phyloP scores from a whole-genome alignment of 2,329 filamentous ascomycete genomes.

The Bipolaris bicolor region DNA sequence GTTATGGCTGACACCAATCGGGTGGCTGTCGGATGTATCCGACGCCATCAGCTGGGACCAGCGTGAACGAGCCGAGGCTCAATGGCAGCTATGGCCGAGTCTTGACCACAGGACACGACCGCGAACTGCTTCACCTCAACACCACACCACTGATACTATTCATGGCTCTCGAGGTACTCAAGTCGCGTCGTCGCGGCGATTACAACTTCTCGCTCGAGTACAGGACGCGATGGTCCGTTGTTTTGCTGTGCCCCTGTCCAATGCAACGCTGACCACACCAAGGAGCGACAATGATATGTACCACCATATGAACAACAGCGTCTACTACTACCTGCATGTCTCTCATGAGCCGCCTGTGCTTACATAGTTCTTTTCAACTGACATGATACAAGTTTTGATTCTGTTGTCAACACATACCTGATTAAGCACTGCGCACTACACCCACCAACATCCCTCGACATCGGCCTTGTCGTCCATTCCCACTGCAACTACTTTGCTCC shows the following conservation, averaged over 20 bases:
- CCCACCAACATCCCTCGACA: slow-evolving; percentile 72
- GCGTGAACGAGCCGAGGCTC: slow-evolving; percentile 9
- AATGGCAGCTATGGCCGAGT: neutral
- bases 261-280: slow-evolving; percentile 16
- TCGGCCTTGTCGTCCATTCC: slow-evolving; percentile 83
- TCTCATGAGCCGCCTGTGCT: neutral
- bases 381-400: slow-evolving; percentile 68
- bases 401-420: slow-evolving; percentile 86
- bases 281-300: slow-evolving; percentile 95
- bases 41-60: neutral
- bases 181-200: slow-evolving; percentile 69
- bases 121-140: neutral
- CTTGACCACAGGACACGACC: neutral
- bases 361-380: neutral
- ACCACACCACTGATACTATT: neutral
- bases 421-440: slow-evolving; percentile 77
- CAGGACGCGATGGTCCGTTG: slow-evolving; percentile 78
- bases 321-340: slow-evolving; percentile 77
- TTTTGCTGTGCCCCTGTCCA: neutral
- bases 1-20: too few relatives aligned
- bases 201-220: slow-evolving; percentile 83
- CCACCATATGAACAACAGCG: slow-evolving; percentile 87
- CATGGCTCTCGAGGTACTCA: slow-evolving; percentile 50
- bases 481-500: slow-evolving; percentile 86
- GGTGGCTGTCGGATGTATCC: too few relatives aligned